phyloP scores from a whole-genome alignment of 176 grass and related monocot species.

The Elymus sibiricus region DNA sequence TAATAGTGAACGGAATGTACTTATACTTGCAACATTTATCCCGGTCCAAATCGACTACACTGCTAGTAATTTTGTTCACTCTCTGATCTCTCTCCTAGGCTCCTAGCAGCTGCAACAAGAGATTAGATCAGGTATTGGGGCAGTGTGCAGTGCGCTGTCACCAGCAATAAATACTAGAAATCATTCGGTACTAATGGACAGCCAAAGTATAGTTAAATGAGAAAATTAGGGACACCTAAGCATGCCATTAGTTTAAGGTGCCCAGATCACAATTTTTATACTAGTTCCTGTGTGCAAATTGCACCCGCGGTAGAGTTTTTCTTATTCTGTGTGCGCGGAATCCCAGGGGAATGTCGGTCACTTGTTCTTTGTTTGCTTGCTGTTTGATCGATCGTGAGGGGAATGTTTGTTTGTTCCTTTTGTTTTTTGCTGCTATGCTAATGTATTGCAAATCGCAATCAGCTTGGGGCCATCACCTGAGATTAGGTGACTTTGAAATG shows the following conservation, averaged over 20 bases:
- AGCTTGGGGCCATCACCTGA: conserved; percentile 37
- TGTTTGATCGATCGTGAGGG: conserved; percentile 31
- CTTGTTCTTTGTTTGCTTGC: conserved; percentile 51
- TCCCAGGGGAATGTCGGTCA: conserved; percentile 57
- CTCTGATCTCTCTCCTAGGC: not conserved
- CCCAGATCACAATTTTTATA: conserved; percentile 36
- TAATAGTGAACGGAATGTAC: too few relatives aligned
- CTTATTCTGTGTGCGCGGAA: conserved; percentile 8
- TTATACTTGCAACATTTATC: not conserved
- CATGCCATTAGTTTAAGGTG: conserved; percentile 47
- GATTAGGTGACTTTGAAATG: conserved; percentile 33
- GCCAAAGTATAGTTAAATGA: conserved; percentile 1
- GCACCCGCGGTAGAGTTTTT: conserved; percentile 10
- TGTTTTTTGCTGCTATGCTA: conserved; percentile 40
- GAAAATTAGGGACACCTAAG: conserved; percentile 30
- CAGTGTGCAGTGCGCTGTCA: conserved; percentile 45
- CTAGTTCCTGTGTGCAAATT: conserved; percentile 23
- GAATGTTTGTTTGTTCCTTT: conserved; percentile 36
- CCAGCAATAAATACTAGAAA: conserved; percentile 35
- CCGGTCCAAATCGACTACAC: conserved; percentile 19
- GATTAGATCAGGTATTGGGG: conserved; percentile 49
- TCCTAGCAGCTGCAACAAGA: not conserved
- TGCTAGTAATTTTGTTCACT: not conserved
- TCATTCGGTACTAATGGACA: not conserved
- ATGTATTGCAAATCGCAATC: conserved; percentile 43